Evolutionary conservation across 208 protist species (phyloP).

Genomic region (Vickermania spadyakhi): DNA sequence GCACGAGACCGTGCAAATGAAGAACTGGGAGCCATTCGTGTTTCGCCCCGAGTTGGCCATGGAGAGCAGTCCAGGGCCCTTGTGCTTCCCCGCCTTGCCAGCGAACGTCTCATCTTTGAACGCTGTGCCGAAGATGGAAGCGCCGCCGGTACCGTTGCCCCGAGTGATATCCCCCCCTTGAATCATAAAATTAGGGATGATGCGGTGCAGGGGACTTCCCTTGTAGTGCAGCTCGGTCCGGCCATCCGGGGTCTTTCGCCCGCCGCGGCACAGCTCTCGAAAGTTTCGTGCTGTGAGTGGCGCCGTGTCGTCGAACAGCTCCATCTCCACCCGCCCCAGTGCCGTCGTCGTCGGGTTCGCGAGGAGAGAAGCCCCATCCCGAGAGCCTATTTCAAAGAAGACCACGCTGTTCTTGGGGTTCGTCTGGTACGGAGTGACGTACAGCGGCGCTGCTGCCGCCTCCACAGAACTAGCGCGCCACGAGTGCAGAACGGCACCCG

Average conservation of each 20-base stretch:
- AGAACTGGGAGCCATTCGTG: conserved; percentile 93
- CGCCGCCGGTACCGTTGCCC: conserved; percentile 90
- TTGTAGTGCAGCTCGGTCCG: conserved; percentile 90
- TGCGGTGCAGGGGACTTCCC: conserved; percentile 89
- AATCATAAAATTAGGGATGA: conserved; percentile 94
- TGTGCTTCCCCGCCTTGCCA: conserved; percentile 81
- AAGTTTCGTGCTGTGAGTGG: conserved; percentile 91
- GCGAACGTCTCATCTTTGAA: conserved; percentile 95
- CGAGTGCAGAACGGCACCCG: not conserved
- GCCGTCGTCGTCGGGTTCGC: conserved; percentile 17
- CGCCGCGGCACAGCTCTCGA: conserved; percentile 74
- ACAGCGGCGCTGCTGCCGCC: conserved; percentile 22
- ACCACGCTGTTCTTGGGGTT: conserved; percentile 67
- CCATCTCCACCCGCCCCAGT: conserved; percentile 90
- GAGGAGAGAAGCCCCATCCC: conserved; percentile 38
- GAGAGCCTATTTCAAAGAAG: conserved; percentile 72
- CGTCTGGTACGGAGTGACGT: conserved; percentile 41
- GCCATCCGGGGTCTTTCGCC: conserved; percentile 28
- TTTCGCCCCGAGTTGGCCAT: conserved; percentile 91
- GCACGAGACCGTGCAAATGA: conserved; percentile 79
- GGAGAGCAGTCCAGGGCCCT: conserved; percentile 74
- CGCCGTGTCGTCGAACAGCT: conserved; percentile 90
- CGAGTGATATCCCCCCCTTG: conserved; percentile 94
- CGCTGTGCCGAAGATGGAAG: conserved; percentile 88
- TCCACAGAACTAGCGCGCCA: not conserved